A percentile compares a stretch with the other conserved stretches of the same genome.
These are phyloP conservation scores for Fusarium lateritium DNA, from an alignment of 2,329 filamentous ascomycete species.

Conservation along the genomic window DNA sequence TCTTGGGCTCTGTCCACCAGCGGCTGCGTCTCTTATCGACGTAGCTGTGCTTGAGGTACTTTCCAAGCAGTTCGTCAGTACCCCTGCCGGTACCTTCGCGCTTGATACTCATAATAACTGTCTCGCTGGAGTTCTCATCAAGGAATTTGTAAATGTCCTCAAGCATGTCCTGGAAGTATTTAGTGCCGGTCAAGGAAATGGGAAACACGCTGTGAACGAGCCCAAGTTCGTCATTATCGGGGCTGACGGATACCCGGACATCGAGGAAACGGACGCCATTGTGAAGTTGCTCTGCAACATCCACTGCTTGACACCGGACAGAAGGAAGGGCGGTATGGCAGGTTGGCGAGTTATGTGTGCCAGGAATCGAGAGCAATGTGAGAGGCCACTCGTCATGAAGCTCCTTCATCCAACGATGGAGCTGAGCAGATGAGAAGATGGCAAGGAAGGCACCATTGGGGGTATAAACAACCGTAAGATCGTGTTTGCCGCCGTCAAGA, in stretches of 20 bases:
- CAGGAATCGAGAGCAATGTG: slow-evolving; percentile 88
- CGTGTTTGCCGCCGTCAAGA: slow-evolving; percentile 64
- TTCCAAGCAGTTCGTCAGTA: slow-evolving; percentile 83
- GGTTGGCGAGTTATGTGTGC: slow-evolving; percentile 95
- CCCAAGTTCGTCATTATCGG: slow-evolving; percentile 75
- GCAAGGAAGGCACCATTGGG: slow-evolving; percentile 68
- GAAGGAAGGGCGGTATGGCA: slow-evolving; percentile 88
- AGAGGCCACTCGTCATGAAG: slow-evolving; percentile 81
- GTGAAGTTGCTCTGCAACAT: slow-evolving; percentile 81
- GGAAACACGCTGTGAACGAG: slow-evolving; percentile 95
- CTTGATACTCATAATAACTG: slow-evolving; percentile 89
- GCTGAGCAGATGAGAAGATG: slow-evolving; percentile 79
- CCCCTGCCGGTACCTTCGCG: slow-evolving; percentile 88
- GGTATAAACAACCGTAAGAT: slow-evolving; percentile 78
- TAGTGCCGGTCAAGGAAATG: slow-evolving; percentile 84
- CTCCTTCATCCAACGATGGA: slow-evolving; percentile 85
- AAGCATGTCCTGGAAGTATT: slow-evolving; percentile 83
- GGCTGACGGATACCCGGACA: slow-evolving; percentile 76
- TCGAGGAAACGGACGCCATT: slow-evolving; percentile 97
- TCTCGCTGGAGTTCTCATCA: slow-evolving; percentile 82
- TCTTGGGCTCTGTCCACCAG: slow-evolving; percentile 85
- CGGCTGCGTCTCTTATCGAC: slow-evolving; percentile 66
- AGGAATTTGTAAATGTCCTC: slow-evolving; percentile 82
- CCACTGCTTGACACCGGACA: slow-evolving; percentile 91
- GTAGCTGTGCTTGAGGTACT: slow-evolving; percentile 82